Base-by-base conservation (phyloP, 2,329 filamentous ascomycete species). In the Fusarium keratoplasticum region DNA sequence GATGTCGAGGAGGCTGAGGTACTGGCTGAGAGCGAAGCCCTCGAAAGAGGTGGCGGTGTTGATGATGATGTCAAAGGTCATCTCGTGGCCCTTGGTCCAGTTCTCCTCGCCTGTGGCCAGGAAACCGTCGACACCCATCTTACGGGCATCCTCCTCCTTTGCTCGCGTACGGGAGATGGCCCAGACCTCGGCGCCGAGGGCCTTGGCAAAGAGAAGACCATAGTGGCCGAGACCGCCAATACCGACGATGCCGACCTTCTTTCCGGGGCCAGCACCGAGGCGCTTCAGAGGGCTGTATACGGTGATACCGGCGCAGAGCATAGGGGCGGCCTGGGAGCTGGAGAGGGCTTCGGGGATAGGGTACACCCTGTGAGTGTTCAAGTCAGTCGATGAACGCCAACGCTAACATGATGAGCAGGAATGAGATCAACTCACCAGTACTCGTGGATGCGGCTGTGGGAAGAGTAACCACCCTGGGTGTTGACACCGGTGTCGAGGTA, bases 301-400 rank as follows among this genome's bases (percentile, higher is more conserved):
- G 5, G 95, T 97, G 74, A 97, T 87, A 72, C 95, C 95, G 44
- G 94, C 95, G 83, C 95, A 97, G 76, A 96, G 88, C 93, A 95
- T 95, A 11, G 93, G 93, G 2, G 94, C 94, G 1, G 92, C 93
- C 60, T 91, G 83, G 64, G 84, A 82, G 74, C 87, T 89, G 11
- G 86, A 78, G 54, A 97, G 88, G 61, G 87, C 89, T 35, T 95
- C 93, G 38, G 94, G 95, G 73, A 97, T 95, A 79, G 93, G 92
- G 80, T 89, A 91, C 54, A 89, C 88, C 88, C 87, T 89, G 71
- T 14, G n/a, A 13, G 20, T 38, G 20, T 14, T 33, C 25, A 33
- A 22, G 70, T 78, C 25, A 71, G 70, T 55, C 20, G 13, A 11
- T n/a, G 18, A 16, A 13, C 20, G 7, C 13, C 29, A 31, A 44